These are phyloP conservation scores for Solanum pimpinellifolium DNA, from an alignment of 257 asterid genomes.

Conservation along the genomic window DNA sequence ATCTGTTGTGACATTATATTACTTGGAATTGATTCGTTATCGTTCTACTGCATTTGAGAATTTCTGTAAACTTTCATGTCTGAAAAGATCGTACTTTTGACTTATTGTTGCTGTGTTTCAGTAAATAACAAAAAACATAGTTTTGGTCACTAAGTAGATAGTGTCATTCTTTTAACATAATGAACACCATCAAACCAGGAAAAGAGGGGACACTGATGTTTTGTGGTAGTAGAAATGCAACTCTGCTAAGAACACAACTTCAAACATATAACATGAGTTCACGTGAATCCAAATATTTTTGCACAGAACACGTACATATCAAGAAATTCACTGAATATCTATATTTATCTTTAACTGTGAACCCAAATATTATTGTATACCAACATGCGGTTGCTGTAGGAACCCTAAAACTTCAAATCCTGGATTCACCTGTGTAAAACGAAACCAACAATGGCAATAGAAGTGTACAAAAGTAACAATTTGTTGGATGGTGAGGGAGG, in stretches of 20 bases:
- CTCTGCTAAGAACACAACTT: background rate
- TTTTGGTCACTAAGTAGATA: background rate
- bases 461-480: background rate
- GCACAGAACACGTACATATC: background rate
- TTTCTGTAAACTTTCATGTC: no score
- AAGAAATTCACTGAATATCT: background rate
- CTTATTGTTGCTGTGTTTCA: no score
- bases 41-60: no score
- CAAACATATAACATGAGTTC: background rate
- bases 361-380: background rate
- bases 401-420: background rate
- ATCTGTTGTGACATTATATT: no score
- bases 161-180: background rate
- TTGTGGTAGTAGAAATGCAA: background rate
- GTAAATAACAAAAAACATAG: no score
- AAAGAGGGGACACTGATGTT: background rate
- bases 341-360: background rate
- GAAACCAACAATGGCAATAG: background rate
- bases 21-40: no score
- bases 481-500: background rate
- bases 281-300: background rate
- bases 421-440: background rate
- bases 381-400: background rate
- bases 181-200: background rate
- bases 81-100: no score